Evolutionary conservation across 2,329 filamentous ascomycete genomes (phyloP), one percentile per base, ranked within the genome.

Genomic region (Alternaria tenuissima): DNA sequence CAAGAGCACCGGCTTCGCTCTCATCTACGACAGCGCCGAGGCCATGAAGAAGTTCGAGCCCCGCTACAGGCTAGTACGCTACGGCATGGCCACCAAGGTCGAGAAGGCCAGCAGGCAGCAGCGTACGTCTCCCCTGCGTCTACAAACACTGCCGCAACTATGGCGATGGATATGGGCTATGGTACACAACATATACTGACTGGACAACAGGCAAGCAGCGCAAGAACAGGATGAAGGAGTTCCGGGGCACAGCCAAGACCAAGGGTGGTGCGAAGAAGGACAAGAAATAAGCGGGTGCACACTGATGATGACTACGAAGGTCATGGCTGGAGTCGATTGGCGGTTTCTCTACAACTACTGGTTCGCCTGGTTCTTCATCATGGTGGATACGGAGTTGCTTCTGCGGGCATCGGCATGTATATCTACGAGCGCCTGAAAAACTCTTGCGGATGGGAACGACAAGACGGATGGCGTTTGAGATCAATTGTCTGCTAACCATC

Each of bases 1-100:
- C 88, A 99, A 99, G 91, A 97, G 92, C 84, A 98, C 94, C 73
- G 95, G 95, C 79, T 99, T 99, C 82, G 95, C 93, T 74, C 93
- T 98, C 79, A 88, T 99, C 87, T 99, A 99, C 89, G 95, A 99
- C 86, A 96, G 92, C 74, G 86, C 89, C 81, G 95, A 99, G 88
- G 93, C 94, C 79, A 90, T 99, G 90, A 97, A 97, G 92, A 98
- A 98, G 87, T 99, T 98, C 85, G 95, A 99, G 90, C 95, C 95
- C 78, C 91, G 91, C 85, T 97, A 97, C 91, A 91, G 95, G 84
- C 89, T 97, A 77, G 89, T 99, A 83, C 90, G 95, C 76, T 92
- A 97, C 81, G 95, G 94, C 81, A 87, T 92, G 77, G 94, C 93
- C 80, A 88, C 84, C 83, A 98, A 98, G 92, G 88, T 93, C 83